Evolutionary conservation across 306 rosid genomes (phyloP).

Genomic region (Vachellia pachyceras): DNA sequence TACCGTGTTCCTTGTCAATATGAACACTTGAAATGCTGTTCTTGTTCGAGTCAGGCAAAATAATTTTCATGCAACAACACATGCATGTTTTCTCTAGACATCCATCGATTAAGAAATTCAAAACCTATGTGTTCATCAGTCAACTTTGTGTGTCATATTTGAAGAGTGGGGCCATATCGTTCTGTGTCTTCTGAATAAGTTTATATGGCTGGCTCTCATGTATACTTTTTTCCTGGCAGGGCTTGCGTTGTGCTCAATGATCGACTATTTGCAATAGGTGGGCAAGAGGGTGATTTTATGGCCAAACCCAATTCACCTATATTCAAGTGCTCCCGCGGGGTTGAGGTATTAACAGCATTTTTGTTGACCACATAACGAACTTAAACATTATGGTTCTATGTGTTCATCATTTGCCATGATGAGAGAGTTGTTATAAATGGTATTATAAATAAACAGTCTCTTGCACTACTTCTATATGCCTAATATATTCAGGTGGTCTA

Average conservation of each 20-base stretch:
- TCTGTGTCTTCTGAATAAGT: constrained; percentile 10
- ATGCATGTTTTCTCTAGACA: not conserved
- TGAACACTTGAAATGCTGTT: constrained; percentile 21
- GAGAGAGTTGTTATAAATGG: not conserved
- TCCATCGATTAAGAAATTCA: constrained; percentile 20
- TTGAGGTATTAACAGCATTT: constrained; percentile 58
- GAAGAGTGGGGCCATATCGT: constrained; percentile 17
- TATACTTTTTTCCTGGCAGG: constrained; percentile 47
- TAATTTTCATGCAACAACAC: not conserved
- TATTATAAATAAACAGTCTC: constrained; percentile 11
- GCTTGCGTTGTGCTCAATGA: constrained; percentile 71
- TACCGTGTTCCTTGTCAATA: constrained; percentile 9
- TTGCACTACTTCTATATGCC: constrained; percentile 3
- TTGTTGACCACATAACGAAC: not conserved
- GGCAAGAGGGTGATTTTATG: constrained; percentile 99
- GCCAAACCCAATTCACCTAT: constrained; percentile 93
- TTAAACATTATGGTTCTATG: constrained; percentile 15
- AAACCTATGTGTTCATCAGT: not conserved
- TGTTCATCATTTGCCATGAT: constrained; percentile 1
- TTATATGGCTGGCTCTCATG: constrained; percentile 20
- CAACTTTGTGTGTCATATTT: not conserved
- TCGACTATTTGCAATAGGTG: constrained; percentile 77
- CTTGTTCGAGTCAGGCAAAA: constrained; percentile 1
- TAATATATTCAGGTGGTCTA: constrained; percentile 71
- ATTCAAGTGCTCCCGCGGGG: constrained; percentile 93